Base-by-base conservation (phyloP, 2,329 filamentous ascomycete species). In the Graphiopsis chlorocephala region DNA sequence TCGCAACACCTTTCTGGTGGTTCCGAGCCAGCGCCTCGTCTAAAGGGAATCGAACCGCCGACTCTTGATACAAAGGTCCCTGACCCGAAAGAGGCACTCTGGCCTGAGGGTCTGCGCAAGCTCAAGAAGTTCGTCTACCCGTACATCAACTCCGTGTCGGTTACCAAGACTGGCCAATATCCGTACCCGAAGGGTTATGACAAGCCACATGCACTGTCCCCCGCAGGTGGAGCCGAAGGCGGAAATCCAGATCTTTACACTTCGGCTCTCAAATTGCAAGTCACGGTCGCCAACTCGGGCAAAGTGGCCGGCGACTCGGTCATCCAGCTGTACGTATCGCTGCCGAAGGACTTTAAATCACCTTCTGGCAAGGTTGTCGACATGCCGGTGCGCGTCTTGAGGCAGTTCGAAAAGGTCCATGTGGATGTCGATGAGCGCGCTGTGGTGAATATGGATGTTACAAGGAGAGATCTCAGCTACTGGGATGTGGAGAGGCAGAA, bases 71-170 rank as follows among this genome's bases (percentile, higher is more conserved):
- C 77, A n/a, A 76, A 73, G 0, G 78, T 89, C 2, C 88, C 88
- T 0, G 78, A 83, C 17, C 78, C 84, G 3, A 75, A 80, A n/a
- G 82, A 84, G 14, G 85, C 83, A 0, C 75, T 91, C 1, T 89
- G 88, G 72, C 90, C 90, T 0, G 62, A 77, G 0, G 83, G 79
- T 5, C 86, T 91, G 72, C 80, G 82, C n/a, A 83, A 80, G 56
- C 78, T 93, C 0, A 80, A 84, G 62, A 90, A 90, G 71, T 92
- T 89, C 75, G 84, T 93, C 63, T 93, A 93, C 73, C 89, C 90
- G 0, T 93, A 91, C 75, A 81, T 92, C 26, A 75, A 81, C 8
- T 81, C 78, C 0, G 80, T 84, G 15, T 82, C 84, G 26, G 79
- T 83, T 23, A 75, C 78, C 66, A 75, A 75, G 10, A 79, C 71